Percentiles rank a stretch among this genome's conserved stretches.
These are phyloP conservation scores for Trichocomaceae sp. DNA, from an alignment of 2,329 filamentous ascomycete genomes.

Conservation along the genomic window DNA sequence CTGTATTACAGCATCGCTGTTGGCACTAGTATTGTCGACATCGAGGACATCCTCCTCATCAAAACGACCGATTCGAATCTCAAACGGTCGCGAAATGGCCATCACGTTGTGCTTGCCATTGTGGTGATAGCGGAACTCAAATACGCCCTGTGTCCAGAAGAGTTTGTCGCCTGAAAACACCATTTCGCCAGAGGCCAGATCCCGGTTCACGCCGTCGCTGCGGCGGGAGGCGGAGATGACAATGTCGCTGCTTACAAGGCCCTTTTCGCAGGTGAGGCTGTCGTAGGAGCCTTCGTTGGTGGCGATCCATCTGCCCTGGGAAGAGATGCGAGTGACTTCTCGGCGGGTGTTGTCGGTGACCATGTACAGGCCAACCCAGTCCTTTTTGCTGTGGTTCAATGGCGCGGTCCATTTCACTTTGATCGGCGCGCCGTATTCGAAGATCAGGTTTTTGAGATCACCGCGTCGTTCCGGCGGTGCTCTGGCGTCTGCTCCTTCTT, in stretches of 20 bases:
- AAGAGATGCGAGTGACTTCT: conserved; percentile 74
- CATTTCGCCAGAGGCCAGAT: conserved; percentile 71
- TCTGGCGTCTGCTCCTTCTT: conserved; percentile 65
- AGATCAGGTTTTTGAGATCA: conserved; percentile 65
- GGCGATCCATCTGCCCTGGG: conserved; percentile 82
- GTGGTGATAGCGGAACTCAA: conserved; percentile 96
- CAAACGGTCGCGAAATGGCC: conserved; percentile 88
- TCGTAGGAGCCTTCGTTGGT: conserved; percentile 73
- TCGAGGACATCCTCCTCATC: conserved; percentile 63
- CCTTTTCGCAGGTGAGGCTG: conserved; percentile 64
- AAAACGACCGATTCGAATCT: conserved; percentile 76
- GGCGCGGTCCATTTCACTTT: conserved; percentile 87
- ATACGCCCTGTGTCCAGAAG: conserved; percentile 95
- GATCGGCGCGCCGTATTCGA: conserved; percentile 87
- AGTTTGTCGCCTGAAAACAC: conserved; percentile 86
- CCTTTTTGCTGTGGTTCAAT: conserved; percentile 75
- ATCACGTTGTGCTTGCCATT: conserved; percentile 88
- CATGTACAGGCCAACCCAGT: conserved; percentile 96
- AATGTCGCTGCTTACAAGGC: conserved; percentile 65
- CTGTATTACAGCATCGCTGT: conserved; percentile 30
- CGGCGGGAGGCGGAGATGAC: conserved; percentile 42
- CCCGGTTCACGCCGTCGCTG: conserved; percentile 44
- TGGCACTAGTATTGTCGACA: conserved; percentile 53
- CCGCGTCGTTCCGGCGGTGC: conserved; percentile 55
- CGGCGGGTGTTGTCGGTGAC: conserved; percentile 88